These are phyloP conservation scores for Plantago elongata DNA, from an alignment of 257 asterid genomes.

Conservation along the genomic window DNA sequence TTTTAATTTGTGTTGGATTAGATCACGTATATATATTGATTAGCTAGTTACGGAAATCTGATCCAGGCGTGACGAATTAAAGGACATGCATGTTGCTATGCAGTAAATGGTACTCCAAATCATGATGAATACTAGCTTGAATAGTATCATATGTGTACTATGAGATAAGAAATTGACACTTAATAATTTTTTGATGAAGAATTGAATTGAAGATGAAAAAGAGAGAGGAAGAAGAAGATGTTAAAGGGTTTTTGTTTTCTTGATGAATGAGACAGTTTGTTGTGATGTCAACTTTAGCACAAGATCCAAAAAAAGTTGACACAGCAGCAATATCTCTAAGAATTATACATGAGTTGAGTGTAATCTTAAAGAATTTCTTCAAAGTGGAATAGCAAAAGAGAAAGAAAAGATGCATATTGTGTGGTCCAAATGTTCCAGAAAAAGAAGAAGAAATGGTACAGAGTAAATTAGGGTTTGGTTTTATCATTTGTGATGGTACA, in stretches of 20 bases:
- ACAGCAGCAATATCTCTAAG: neutral
- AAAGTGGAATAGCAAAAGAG: slow-evolving; percentile 19
- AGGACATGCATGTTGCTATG: no score
- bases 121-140: no score
- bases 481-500: slow-evolving; percentile 31
- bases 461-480: slow-evolving; percentile 36
- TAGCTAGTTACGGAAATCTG: no score
- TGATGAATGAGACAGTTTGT: slow-evolving; percentile 26
- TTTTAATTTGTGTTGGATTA: no score
- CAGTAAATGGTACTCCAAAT: no score
- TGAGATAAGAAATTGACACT: neutral
- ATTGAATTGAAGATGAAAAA: neutral
- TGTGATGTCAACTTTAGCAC: slow-evolving; percentile 29
- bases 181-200: neutral
- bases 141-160: neutral
- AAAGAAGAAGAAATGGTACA: slow-evolving; percentile 8
- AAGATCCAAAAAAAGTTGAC: slow-evolving; percentile 37
- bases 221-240: slow-evolving; percentile 16
- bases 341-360: neutral
- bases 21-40: no score
- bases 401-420: slow-evolving; percentile 27
- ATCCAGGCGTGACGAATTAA: no score
- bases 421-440: no score
- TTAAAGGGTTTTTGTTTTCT: slow-evolving; percentile 12
- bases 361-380: slow-evolving; percentile 25